Evolutionary conservation across 1,284 basidiomycete species (phyloP), one percentile per base, ranked within the genome.

Genomic region (Vanrija sp.): DNA sequence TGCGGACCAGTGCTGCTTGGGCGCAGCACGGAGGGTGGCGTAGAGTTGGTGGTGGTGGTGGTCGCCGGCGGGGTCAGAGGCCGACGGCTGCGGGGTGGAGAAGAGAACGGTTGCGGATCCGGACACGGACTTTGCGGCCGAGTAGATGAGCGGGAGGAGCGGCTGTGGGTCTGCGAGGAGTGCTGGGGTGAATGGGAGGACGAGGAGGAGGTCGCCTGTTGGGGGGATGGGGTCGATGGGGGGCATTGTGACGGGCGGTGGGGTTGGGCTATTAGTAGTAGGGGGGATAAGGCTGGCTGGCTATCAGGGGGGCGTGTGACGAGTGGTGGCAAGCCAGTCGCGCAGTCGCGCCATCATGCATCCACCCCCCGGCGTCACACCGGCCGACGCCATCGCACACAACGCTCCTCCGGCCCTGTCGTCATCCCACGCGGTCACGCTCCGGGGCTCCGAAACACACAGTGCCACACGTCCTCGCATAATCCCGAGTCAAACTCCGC

Each of bases 21-120:
- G 64, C 7, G 62, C 57, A 1, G 28, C 19, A 12, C 55, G 46
- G 0, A 73, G 52, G 1, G n/a, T 21, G 2, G 51, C 40, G 51
- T 71, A 72, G 6, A 73, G 61, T 53, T 71, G 69, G 7, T 43
- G n/a, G n/a, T n/a, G n/a, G n/a, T n/a, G n/a, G n/a, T n/a, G n/a
- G n/a, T n/a, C 45, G 29, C 12, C 29, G 29, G 5, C 8, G 29
- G 6, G 29, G 12, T 34, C 29, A 9, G 21, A 8, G 38, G 23
- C 8, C 14, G n/a, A n/a, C n/a, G n/a, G n/a, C n/a, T n/a, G n/a
- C n/a, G 66, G 67, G 1, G 71, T 62, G 39, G 59, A 61, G 66
- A 72, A 68, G 42, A 70, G 43, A 43, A 73, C 61, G 6, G 63
- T 66, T 23, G 59, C 56, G 25, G 43, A 29, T 0, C 49, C 48